Evolutionary conservation across 768 basidiomycete species (phyloP), one percentile per base, ranked within the genome.

Genomic region (Rhizopogon salebrosus): DNA sequence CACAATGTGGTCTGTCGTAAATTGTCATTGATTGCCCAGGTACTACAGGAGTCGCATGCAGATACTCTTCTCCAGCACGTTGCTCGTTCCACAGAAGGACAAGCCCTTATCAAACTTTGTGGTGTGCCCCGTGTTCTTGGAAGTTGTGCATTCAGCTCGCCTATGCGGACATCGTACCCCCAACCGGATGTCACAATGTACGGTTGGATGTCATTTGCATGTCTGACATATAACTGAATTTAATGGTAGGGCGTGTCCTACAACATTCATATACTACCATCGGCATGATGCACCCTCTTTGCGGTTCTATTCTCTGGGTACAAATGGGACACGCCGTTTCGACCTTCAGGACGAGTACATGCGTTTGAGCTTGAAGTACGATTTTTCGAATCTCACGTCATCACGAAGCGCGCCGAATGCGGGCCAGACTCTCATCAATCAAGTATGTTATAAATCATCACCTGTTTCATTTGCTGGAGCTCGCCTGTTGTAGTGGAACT

Each of bases 301-400:
- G 54, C 78, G 86, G n/a, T 89, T 85, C 57, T 84, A 90, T 59
- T 68, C 80, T 0, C 64, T 87, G 20, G 71, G 76, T 45, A 64
- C 69, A 4, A 62, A 73, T 9, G 54, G 61, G 11, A 63, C 68
- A 36, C 56, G 68, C 60, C 29, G 36, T 11, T n/a, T 51, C 48
- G 34, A 51, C 49, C 59, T 54, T 45, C 41, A 22, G 31, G 64
- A 52, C 42, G 61, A 59, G 41, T 62, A 61, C 8, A 66, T 60
- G 58, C 58, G 64, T 29, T 63, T 53, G 14, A 66, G 68, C 35
- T 59, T 73, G n/a, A 55, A 61, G 14, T 70, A 75, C 36, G 73
- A 75, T 51, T 76, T 76, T 51, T 75, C 75, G 20, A 67, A 56
- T 7, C 55, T 49, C 42, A 53, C 40, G 24, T 3, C 9, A 0